These are phyloP conservation scores for Candida takata DNA, from an alignment of 805 yeast genomes.

Conservation along the genomic window DNA sequence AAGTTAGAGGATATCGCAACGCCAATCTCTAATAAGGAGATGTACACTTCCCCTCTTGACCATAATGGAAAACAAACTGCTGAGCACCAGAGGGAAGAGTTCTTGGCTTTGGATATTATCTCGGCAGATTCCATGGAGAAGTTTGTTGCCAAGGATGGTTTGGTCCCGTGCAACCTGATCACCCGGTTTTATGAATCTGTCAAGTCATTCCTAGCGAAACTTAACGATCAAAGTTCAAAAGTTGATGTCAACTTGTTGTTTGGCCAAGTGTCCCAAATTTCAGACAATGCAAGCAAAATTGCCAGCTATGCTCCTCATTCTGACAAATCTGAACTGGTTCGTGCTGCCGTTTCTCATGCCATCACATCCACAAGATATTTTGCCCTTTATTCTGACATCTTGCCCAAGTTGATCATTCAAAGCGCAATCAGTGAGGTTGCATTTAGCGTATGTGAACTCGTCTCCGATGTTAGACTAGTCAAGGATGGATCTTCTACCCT, in stretches of 20 bases:
- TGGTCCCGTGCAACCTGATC: constrained; percentile 38
- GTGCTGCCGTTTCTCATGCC: constrained; percentile 65
- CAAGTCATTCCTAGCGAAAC: constrained; percentile 35
- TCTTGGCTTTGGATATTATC: constrained; percentile 17
- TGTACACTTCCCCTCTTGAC: not conserved
- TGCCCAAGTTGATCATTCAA: constrained; percentile 68
- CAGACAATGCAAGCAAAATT: constrained; percentile 30
- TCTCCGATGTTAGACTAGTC: constrained; percentile 45
- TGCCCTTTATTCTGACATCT: constrained; percentile 51
- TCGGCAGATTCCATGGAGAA: constrained; percentile 24
- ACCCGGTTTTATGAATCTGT: constrained; percentile 40
- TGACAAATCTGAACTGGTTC: constrained; percentile 42
- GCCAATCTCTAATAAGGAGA: not conserved
- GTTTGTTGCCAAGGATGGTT: constrained; percentile 33
- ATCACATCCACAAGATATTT: constrained; percentile 73
- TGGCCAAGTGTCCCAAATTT: constrained; percentile 43
- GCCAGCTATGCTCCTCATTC: constrained; percentile 25
- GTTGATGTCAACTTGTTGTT: constrained; percentile 30
- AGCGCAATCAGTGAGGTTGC: constrained; percentile 71
- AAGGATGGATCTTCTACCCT: constrained; percentile 1
- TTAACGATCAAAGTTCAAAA: constrained; percentile 18
- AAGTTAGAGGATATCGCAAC: not conserved
- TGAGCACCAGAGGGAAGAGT: constrained; percentile 30
- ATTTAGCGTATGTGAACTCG: constrained; percentile 55
- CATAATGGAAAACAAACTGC: constrained; percentile 45